Percentiles rank a stretch among this genome's conserved stretches.
These are phyloP conservation scores for Tylopilus orsonianus DNA, from an alignment of 1,284 basidiomycete species.

Conservation along the genomic window DNA sequence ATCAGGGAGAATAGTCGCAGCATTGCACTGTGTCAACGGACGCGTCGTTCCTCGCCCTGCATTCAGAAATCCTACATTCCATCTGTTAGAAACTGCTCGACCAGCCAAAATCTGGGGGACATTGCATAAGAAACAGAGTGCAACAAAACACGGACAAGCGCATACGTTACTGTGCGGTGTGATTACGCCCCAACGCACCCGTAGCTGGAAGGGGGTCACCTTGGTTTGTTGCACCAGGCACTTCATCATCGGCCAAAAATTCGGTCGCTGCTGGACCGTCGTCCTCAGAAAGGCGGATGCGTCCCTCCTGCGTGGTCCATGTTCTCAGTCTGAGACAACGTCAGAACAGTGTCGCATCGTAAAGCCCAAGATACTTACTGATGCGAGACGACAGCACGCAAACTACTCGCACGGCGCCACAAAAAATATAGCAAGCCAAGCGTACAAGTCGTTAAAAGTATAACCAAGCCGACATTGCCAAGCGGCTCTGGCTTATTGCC, in stretches of 20 bases:
- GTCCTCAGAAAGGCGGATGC: constrained; percentile 68
- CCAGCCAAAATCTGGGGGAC: neutral
- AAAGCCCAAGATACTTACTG: constrained; percentile 43
- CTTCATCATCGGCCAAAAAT: constrained; percentile 63
- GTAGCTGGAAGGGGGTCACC: constrained; percentile 23
- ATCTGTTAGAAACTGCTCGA: constrained; percentile 1
- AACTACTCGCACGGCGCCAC: constrained; percentile 59
- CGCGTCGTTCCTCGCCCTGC: neutral
- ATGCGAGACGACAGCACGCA: constrained; percentile 64
- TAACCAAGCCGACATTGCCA: constrained; percentile 51
- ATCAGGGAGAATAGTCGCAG: neutral
- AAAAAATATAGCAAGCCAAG: constrained; percentile 61
- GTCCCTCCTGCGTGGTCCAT: constrained; percentile 54
- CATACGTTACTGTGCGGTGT: constrained; percentile 7
- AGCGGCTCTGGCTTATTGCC: constrained; percentile 67
- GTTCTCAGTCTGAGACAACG: constrained; percentile 53
- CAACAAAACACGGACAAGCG: neutral
- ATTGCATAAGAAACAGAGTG: neutral
- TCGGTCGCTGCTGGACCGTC: constrained; percentile 67
- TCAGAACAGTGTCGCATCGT: neutral
- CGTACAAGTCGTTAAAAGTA: constrained; percentile 61
- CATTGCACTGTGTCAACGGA: neutral
- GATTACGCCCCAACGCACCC: constrained; percentile 1
- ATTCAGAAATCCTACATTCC: constrained; percentile 7
- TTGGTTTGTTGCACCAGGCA: constrained; percentile 28